phyloP scores from a whole-genome alignment of 164 flowering plant genomes.

The Stephania japonica region DNA sequence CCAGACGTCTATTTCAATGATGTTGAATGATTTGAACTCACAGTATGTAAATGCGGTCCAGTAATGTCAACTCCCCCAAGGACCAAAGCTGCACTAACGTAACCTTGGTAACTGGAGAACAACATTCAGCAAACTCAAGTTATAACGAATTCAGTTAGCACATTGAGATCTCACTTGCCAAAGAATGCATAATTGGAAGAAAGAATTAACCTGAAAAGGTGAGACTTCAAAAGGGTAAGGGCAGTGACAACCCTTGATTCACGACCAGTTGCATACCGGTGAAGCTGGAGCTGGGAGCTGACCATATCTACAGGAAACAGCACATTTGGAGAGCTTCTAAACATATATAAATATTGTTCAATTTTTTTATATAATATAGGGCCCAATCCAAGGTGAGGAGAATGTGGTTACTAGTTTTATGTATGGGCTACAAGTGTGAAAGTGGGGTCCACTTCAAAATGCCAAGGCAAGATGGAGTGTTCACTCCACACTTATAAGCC shows the following conservation, averaged over 20 bases:
- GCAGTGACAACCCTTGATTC: constrained; percentile 92
- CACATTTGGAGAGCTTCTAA: neutral
- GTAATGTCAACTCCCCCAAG: constrained; percentile 98
- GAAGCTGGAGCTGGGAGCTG: constrained; percentile 88
- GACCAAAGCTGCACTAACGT: constrained; percentile 90
- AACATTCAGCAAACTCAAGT: neutral
- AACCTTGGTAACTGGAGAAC: constrained; percentile 73
- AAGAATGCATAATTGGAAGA: neutral
- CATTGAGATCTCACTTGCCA: neutral
- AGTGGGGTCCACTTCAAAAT: no score
- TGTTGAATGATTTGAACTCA: constrained; percentile 28
- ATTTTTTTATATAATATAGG: neutral
- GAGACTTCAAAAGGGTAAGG: constrained; percentile 74
- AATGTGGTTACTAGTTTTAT: no score
- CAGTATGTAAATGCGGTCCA: constrained; percentile 97
- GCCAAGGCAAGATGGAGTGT: no score
- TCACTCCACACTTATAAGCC: no score
- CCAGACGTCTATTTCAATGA: neutral
- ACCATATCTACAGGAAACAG: constrained; percentile 64
- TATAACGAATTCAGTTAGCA: neutral
- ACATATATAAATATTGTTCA: neutral
- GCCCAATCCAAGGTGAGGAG: no score
- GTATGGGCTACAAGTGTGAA: no score
- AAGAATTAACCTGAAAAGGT: constrained; percentile 65
- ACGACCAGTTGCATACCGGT: constrained; percentile 83